Evolutionary conservation across 2,329 filamentous ascomycete genomes (phyloP), one percentile per base, ranked within the genome.

Genomic region (Sclerotinia glacialis): DNA sequence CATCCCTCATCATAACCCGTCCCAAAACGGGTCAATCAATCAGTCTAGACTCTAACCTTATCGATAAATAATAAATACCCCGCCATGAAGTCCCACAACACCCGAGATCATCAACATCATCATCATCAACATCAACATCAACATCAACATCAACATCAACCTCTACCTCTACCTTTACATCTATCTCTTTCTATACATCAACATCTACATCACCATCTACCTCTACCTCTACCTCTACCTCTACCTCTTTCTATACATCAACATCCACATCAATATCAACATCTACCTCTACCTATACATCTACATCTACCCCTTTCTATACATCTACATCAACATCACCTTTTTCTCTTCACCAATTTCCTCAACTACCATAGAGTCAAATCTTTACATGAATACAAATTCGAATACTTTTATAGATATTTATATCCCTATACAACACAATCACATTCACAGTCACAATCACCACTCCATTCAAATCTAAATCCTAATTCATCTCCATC

Each of bases 51-150:
- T 37, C 12, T 31, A 53, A 31, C 50, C 7, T 54, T 31, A 54
- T 54, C 44, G 44, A 46, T 46, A 46, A n/a, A n/a, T n/a, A n/a
- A n/a, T n/a, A n/a, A n/a, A 54, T n/a, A 46, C 56, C 56, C 56
- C 44, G 44, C 56, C 55, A 67, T 61, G 53, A 40, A 52, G 53
- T 50, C 54, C 58, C 60, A 64, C 55, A 58, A 62, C 23, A 16
- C 31, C 28, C 31, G 21, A 37, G 18, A 31, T 55, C 21, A 31
- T 21, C 34, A 37, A 11, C 34, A 44, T 44, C 42, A 44, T 21
- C 42, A 53, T 3, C 28, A 37, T 37, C 31, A 54, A 9, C 37
- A 37, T 14, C 31, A 37, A 37, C 31, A 31, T 9, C 16, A 31
- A 31, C 6, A 28, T 14, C 23, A 18, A 46, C 16, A 2, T 21